Conservation (phyloP, 768 basidiomycete genomes). For the Chiua virens region DNA sequence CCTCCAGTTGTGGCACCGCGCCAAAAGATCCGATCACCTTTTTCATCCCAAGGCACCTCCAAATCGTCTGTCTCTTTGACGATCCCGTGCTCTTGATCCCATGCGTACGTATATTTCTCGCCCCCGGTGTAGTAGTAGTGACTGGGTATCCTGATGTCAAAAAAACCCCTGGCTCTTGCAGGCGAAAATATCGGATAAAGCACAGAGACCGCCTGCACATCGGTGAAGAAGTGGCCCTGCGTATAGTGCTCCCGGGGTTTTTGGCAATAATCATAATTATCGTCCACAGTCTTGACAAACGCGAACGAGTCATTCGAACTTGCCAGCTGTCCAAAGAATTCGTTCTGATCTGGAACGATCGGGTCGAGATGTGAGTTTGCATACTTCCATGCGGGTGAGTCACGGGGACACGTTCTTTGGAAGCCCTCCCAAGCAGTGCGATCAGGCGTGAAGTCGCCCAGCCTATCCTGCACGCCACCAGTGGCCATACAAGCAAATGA, state of each 20-base stretch:
- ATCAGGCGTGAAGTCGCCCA: slow-evolving; percentile 65
- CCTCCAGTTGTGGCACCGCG: slow-evolving; percentile 96
- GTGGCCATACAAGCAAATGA: neutral
- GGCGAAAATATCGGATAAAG: slow-evolving; percentile 96
- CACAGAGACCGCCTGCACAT: slow-evolving; percentile 85
- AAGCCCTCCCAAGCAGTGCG: slow-evolving; percentile 94
- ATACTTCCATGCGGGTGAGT: slow-evolving; percentile 78
- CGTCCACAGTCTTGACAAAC: slow-evolving; percentile 64
- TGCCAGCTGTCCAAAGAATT: slow-evolving; percentile 26
- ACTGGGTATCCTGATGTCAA: slow-evolving; percentile 91
- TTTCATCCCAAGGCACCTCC: slow-evolving; percentile 88
- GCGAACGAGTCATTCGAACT: slow-evolving; percentile 53
- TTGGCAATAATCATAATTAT: slow-evolving; percentile 72
- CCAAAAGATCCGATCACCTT: slow-evolving; percentile 88
- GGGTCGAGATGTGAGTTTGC: slow-evolving; percentile 67
- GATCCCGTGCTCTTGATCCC: slow-evolving; percentile 75
- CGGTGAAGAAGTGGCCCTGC: slow-evolving; percentile 97
- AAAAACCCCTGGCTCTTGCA: slow-evolving; percentile 79
- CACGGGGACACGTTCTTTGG: slow-evolving; percentile 87
- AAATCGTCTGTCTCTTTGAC: slow-evolving; percentile 78
- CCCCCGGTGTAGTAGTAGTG: slow-evolving; percentile 94
- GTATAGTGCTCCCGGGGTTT: slow-evolving; percentile 82
- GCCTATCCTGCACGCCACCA: slow-evolving; percentile 54
- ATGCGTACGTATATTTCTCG: slow-evolving; percentile 83
- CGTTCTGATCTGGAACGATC: slow-evolving; percentile 28